These are phyloP conservation scores for Spathaspora sp. DNA, from an alignment of 805 yeast genomes.

Conservation along the genomic window DNA sequence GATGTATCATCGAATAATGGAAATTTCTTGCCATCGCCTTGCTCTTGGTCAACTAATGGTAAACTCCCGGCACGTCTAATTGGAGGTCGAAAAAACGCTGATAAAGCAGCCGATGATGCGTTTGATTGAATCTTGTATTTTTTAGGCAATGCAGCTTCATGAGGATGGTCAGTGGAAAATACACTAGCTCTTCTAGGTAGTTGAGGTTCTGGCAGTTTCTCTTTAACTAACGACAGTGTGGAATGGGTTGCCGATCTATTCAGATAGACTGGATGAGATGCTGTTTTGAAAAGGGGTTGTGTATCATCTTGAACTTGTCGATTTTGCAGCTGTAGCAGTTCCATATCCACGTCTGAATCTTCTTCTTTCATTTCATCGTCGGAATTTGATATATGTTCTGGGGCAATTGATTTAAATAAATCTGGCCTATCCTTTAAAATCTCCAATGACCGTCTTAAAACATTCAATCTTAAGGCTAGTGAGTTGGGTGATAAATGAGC, in stretches of 20 bases:
- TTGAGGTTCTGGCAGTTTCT: background rate
- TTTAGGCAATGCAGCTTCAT: background rate
- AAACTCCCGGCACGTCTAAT: slow-evolving; percentile 34
- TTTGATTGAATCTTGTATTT: slow-evolving; percentile 32
- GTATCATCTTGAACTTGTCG: background rate
- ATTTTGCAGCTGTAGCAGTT: background rate
- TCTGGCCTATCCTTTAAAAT: slow-evolving; percentile 65
- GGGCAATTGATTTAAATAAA: slow-evolving; percentile 22
- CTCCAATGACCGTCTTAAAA: slow-evolving; percentile 71
- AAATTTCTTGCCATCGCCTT: background rate
- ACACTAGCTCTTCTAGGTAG: background rate
- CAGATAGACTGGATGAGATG: slow-evolving; percentile 2
- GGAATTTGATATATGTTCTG: background rate
- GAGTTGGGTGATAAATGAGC: slow-evolving; percentile 81
- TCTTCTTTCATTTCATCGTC: background rate
- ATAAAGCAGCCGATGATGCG: slow-evolving; percentile 46
- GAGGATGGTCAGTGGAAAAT: background rate
- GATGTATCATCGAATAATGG: background rate
- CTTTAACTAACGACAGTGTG: background rate
- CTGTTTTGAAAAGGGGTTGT: slow-evolving; percentile 3
- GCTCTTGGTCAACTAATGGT: slow-evolving; percentile 16
- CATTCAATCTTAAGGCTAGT: slow-evolving; percentile 68
- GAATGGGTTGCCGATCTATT: background rate
- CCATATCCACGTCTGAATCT: background rate
- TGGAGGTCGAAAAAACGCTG: slow-evolving; percentile 40